Percentiles rank a stretch among this genome's conserved stretches.
Evolutionary conservation across 805 yeast species (phyloP).

Genomic region (Candida koratica): DNA sequence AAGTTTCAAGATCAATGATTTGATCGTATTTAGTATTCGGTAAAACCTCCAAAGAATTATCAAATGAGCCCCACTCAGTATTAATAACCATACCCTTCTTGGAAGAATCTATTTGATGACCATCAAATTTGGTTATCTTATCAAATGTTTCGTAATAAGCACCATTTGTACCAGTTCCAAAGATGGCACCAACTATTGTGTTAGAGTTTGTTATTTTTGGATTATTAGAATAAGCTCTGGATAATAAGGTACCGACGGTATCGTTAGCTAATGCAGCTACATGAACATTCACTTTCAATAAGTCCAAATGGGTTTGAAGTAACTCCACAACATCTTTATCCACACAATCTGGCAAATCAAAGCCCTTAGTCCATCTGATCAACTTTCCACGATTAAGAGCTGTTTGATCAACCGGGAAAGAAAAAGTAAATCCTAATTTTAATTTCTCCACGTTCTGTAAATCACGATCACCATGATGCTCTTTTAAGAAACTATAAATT

Average conservation of each 20-base stretch:
- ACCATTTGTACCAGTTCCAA: constrained; percentile 98
- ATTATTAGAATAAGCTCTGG: constrained; percentile 76
- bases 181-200: constrained; percentile 83
- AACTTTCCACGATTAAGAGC: constrained; percentile 75
- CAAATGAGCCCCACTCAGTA: constrained; percentile 98
- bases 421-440: constrained; percentile 88
- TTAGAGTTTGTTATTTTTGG: constrained; percentile 61
- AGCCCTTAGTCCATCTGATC: constrained; percentile 96
- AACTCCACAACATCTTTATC: constrained; percentile 76
- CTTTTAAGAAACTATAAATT: constrained; percentile 58
- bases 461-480: constrained; percentile 68
- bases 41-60: constrained; percentile 68
- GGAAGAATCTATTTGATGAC: constrained; percentile 24
- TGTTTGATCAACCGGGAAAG: constrained; percentile 88
- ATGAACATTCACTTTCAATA: constrained; percentile 54
- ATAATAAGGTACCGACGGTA: constrained; percentile 89
- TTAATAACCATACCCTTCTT: constrained; percentile 72
- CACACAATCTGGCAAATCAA: constrained; percentile 78
- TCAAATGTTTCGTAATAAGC: constrained; percentile 80
- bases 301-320: constrained; percentile 67
- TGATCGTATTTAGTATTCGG: constrained; percentile 79
- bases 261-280: constrained; percentile 93
- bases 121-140: constrained; percentile 68
- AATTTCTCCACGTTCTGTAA: constrained; percentile 27
- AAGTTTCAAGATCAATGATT: constrained; percentile 64